Percentiles rank a stretch among this genome's conserved stretches.
Conservation (phyloP, 2,329 filamentous ascomycete genomes). For the Fusarium sarcochroum region DNA sequence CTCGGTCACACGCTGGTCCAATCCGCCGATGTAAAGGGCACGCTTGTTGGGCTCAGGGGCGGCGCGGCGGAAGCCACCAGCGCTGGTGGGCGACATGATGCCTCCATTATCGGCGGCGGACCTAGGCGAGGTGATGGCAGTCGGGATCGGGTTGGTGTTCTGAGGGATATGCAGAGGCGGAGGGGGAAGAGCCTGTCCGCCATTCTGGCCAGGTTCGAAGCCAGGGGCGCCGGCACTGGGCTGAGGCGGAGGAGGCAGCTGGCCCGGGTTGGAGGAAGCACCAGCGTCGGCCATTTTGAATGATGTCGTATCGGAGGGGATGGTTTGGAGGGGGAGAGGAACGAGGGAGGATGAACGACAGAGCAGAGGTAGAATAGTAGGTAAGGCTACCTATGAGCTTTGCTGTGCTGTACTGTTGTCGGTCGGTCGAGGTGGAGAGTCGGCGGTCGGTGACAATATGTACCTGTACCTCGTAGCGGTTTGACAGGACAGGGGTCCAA, state of each 20-base stretch:
- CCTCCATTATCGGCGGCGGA: conserved; percentile 73
- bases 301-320: conserved; percentile 35
- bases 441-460: conserved; percentile 49
- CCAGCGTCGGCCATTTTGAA: conserved; percentile 82
- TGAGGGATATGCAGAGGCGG: conserved; percentile 94
- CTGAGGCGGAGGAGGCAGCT: conserved; percentile 79
- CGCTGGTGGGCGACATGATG: conserved; percentile 88
- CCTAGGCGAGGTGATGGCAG: conserved; percentile 90
- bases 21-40: conserved; percentile 93
- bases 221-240: conserved; percentile 79
- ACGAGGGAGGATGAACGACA: conserved; percentile 34
- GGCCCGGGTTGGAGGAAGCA: conserved; percentile 71
- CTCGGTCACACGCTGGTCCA: conserved; percentile 95
- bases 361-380: conserved; percentile 40
- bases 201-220: conserved; percentile 80
- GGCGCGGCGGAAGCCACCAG: conserved; percentile 86
- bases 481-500: conserved; percentile 47
- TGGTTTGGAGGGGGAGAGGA: conserved; percentile 32
- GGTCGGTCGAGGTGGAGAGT: conserved; percentile 50
- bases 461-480: conserved; percentile 43
- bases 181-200: conserved; percentile 82
- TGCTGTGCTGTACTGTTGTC: conserved; percentile 41
- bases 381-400: conserved; percentile 49
- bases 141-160: conserved; percentile 96
- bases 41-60: conserved; percentile 99